These are phyloP conservation scores for Penicillium steckii DNA, from an alignment of 495 filamentous ascomycete genomes.

Conservation along the genomic window DNA sequence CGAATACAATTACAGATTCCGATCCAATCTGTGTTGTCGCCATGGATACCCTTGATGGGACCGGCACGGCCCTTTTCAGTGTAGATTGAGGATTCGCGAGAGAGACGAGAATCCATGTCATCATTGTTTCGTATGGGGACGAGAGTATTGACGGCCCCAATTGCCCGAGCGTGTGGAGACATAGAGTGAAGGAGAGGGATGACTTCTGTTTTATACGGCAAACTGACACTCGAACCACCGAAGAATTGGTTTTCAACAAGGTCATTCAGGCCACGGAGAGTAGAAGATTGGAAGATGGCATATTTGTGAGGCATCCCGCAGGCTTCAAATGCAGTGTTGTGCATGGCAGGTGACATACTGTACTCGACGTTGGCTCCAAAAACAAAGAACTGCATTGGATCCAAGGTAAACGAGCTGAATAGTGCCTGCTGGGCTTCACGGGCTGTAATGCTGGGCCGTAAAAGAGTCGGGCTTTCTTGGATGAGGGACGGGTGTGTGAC, in stretches of 20 bases:
- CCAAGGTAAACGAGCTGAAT: conserved; percentile 56
- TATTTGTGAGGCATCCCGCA: conserved; percentile 73
- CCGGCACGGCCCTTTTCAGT: conserved; percentile 63
- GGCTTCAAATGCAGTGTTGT: conserved; percentile 67
- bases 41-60: conserved; percentile 63
- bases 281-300: conserved; percentile 62
- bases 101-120: conserved; percentile 37
- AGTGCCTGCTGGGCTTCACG: conserved; percentile 42
- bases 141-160: conserved; percentile 77
- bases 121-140: conserved; percentile 64
- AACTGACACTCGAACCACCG: conserved; percentile 70
- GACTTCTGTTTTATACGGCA: conserved; percentile 74
- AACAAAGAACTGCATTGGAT: conserved; percentile 46
- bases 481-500: conserved; percentile 44
- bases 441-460: conserved; percentile 41
- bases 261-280: conserved; percentile 62
- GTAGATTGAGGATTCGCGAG: conserved; percentile 41
- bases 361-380: conserved; percentile 46
- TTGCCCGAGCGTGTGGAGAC: conserved; percentile 71
- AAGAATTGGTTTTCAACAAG: conserved; percentile 64
- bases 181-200: conserved; percentile 66
- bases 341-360: conserved; percentile 55
- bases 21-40: conserved; percentile 84
- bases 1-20: conserved; percentile 69
- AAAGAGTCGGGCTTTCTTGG: conserved; percentile 18